Percentiles rank a stretch among this genome's conserved stretches.
Conservation (phyloP, 257 asterid species). For the Solanum medicagineum region DNA sequence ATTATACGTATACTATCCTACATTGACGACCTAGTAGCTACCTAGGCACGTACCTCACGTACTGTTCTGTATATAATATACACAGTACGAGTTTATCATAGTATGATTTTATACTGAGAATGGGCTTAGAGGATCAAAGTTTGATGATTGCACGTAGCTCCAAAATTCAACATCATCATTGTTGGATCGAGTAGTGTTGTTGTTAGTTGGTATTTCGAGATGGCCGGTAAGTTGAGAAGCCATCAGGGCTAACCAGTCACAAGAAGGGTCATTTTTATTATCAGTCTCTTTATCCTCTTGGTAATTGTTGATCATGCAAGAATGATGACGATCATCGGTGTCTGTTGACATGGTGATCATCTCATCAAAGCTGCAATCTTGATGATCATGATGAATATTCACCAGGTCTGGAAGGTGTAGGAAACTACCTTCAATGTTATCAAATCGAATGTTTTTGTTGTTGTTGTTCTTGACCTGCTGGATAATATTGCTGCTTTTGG, state of each 20-base stretch:
- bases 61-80: background rate
- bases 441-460: background rate
- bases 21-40: background rate
- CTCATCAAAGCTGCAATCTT: constrained; percentile 14
- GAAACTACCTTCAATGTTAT: constrained; percentile 14
- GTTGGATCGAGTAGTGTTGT: constrained; percentile 10
- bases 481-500: background rate
- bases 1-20: background rate
- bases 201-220: background rate
- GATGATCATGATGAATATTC: constrained; percentile 2
- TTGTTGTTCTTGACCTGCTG: background rate
- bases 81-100: background rate
- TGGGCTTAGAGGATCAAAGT: constrained; percentile 57
- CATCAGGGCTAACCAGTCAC: constrained; percentile 63
- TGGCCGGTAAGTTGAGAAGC: constrained; percentile 90
- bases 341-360: constrained; percentile 4
- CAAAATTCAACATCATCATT: constrained; percentile 42
- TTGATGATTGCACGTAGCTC: constrained; percentile 37
- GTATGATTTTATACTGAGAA: constrained; percentile 35
- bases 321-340: background rate
- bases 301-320: background rate
- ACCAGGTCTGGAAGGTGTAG: constrained; percentile 60
- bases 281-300: background rate
- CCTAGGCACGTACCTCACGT: background rate
- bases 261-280: background rate